Base-by-base conservation (phyloP, 106 monocot species). In the Apostasia shenzhenica region DNA sequence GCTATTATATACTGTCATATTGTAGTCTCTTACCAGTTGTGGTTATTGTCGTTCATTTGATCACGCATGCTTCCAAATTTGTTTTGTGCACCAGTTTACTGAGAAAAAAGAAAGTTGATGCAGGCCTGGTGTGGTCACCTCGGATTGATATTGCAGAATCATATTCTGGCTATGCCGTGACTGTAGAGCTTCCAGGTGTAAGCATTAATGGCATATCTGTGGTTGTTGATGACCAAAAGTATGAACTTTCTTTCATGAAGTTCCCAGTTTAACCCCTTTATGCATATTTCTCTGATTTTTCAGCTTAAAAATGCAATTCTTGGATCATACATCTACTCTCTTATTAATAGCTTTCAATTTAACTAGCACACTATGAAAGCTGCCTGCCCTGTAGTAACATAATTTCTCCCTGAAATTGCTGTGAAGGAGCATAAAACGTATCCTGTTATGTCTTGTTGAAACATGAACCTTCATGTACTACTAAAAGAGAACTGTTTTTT, bases 61-160 rank as follows among this genome's bases (percentile, higher is more conserved):
- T 26, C 26, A 26, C 26, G 26, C 26, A 26, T 26, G 26, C 26
- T 10, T 26, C 14, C 14, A 8, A 57, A 48, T 2, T 61, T 12
- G 40, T 41, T 55, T 62, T 76, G 49, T 47, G 7, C 12, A 46
- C 45, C 39, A 13, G 38, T 48, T 47, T 14, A 56, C 56, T 64
- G 55, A 5, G 14, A 52, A 44, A 65, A 5, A 40, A 52, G 38
- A 65, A 54, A 69, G 67, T 70, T n/a, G 8, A 68, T 76, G 42
- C 82, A 86, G 86, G 70, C 3, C 11, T 47, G 38, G 78, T 70
- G 44, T 82, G 81, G 85, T 72, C 82, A 26, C 83, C 86, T 46
- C 76, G 87, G 72, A 80, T 87, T 70, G 87, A 87, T 77, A 78
- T 81, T 62, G 77, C 72, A 56, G 87, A 87, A 63, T 78, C 75